A percentile compares a stretch with the other conserved stretches of the same genome.
These are phyloP conservation scores for Rhazya stricta DNA, from an alignment of 257 asterid genomes.

Conservation along the genomic window DNA sequence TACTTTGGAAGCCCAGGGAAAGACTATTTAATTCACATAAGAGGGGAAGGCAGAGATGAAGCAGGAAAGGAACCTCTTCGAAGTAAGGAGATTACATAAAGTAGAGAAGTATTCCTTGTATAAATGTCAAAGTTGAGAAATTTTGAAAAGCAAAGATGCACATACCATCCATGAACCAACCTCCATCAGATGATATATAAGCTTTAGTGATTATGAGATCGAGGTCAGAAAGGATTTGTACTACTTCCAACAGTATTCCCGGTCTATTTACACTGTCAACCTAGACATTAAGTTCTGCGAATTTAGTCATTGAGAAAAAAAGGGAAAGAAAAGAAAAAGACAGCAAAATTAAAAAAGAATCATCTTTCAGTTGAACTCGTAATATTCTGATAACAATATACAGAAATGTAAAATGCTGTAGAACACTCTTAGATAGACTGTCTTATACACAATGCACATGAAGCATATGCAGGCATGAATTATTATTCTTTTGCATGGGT, in stretches of 20 bases:
- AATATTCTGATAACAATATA: neutral
- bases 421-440: neutral
- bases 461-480: neutral
- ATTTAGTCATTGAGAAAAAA: constrained; percentile 11
- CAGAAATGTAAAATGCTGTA: neutral
- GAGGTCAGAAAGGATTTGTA: constrained; percentile 88
- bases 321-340: neutral
- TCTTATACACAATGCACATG: neutral
- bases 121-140: neutral
- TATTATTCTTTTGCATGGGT: neutral
- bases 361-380: neutral
- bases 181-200: constrained; percentile 93
- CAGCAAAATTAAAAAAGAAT: neutral
- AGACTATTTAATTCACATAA: neutral
- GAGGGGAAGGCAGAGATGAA: neutral
- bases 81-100: neutral
- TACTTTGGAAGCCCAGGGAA: neutral
- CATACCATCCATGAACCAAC: constrained; percentile 99
- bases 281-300: constrained; percentile 31
- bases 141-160: constrained; percentile 11
- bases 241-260: constrained; percentile 96
- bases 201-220: constrained; percentile 94
- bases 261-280: constrained; percentile 98
- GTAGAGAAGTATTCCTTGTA: neutral
- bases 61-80: neutral